Evolutionary conservation across 257 asterid genomes (phyloP).

Genomic region (Rubia yunnanensis): DNA sequence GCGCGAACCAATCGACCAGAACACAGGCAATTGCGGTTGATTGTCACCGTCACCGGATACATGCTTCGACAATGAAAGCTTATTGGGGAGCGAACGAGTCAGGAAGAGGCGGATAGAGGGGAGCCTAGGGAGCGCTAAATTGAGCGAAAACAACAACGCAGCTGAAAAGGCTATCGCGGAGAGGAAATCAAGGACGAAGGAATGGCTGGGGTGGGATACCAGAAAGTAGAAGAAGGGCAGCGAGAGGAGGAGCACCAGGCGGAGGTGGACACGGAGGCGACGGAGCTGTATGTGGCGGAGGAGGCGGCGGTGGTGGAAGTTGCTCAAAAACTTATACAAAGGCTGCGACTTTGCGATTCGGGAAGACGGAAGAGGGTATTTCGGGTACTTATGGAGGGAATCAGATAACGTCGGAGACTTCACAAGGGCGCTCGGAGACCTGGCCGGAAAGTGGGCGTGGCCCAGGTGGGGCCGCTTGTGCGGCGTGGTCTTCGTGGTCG

Average conservation of each 20-base stretch:
- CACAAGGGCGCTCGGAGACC: slow-evolving; percentile 25
- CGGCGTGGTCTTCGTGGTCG: slow-evolving; percentile 50
- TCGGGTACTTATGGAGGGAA: slow-evolving; percentile 47
- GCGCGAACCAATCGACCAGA: slow-evolving; percentile 84
- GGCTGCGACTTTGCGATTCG: slow-evolving; percentile 30
- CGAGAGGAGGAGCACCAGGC: slow-evolving; percentile 55
- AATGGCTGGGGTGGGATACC: slow-evolving; percentile 81
- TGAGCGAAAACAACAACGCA: slow-evolving; percentile 67
- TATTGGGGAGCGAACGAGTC: slow-evolving; percentile 61
- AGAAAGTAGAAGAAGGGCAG: slow-evolving; percentile 76
- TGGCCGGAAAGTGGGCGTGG: slow-evolving; percentile 37
- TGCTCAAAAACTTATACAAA: slow-evolving; percentile 37
- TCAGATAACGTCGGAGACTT: slow-evolving; percentile 54
- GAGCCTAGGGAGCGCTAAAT: slow-evolving; percentile 75
- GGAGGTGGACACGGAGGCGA: slow-evolving; percentile 63
- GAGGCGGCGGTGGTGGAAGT: slow-evolving; percentile 58
- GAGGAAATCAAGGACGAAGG: slow-evolving; percentile 73
- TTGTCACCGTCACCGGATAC: slow-evolving; percentile 11
- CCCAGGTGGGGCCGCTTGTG: slow-evolving; percentile 59
- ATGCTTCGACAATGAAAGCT: slow-evolving; percentile 39
- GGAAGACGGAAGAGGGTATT: slow-evolving; percentile 33
- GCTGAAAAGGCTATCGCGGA: slow-evolving; percentile 88
- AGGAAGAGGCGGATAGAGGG: slow-evolving; percentile 68
- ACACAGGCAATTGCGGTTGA: slow-evolving; percentile 58
- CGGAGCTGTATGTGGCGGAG: slow-evolving; percentile 41